phyloP scores from a whole-genome alignment of 148 eudicot genomes.

The Cornus kousa region DNA sequence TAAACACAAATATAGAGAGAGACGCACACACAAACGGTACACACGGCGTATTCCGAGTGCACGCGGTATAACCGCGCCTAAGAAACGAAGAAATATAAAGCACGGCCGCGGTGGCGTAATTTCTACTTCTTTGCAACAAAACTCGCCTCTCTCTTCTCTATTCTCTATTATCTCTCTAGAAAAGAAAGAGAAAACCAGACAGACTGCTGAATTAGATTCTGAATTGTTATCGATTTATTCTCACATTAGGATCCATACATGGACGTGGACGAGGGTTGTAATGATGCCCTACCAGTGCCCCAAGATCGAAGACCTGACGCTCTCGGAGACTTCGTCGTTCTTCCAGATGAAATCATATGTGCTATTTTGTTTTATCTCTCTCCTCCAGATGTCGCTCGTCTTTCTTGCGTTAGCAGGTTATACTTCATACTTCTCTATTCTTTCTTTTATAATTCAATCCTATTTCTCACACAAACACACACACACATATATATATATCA shows the following conservation, averaged over 20 bases:
- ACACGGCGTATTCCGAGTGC: not conserved
- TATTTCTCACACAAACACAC: not conserved
- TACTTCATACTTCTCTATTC: not conserved
- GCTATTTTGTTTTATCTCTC: slow-evolving; percentile 43
- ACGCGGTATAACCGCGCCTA: slow-evolving; percentile 13
- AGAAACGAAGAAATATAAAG: slow-evolving; percentile 7
- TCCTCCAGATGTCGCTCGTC: slow-evolving; percentile 77
- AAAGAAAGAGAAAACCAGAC: not conserved
- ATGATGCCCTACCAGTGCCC: slow-evolving; percentile 8
- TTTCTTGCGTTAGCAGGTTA: slow-evolving; percentile 95
- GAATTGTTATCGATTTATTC: not conserved
- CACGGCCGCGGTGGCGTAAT: not conserved
- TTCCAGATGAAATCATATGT: slow-evolving; percentile 75
- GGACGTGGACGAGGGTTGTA: slow-evolving; percentile 27
- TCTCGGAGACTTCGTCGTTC: slow-evolving; percentile 59
- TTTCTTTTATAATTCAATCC: not conserved
- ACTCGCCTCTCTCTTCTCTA: not conserved
- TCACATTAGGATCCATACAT: not conserved
- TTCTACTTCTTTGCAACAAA: slow-evolving; percentile 6
- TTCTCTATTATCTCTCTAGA: not conserved
- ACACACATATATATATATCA: not conserved
- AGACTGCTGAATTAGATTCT: not conserved
- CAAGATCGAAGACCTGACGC: slow-evolving; percentile 72
- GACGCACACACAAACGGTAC: not conserved
- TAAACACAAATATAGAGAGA: too few relatives aligned